Conservation (phyloP, 2,329 filamentous ascomycete species). For the Trichoderma oligosporum region DNA sequence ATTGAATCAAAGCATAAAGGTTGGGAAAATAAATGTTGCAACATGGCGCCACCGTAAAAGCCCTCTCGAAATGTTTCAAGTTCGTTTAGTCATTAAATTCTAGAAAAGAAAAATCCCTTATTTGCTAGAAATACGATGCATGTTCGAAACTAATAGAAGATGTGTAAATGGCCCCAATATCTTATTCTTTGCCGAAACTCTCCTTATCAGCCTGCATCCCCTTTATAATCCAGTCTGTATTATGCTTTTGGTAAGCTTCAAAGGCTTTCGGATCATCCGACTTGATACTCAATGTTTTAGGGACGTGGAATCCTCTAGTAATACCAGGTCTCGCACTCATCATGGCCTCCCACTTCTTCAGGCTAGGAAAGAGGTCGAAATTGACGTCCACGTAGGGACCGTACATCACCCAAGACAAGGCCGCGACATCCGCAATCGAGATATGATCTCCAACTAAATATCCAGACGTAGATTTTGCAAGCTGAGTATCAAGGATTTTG, state of each 20-base stretch:
- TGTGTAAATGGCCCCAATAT: background rate
- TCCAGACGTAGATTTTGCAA: background rate
- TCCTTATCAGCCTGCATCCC: background rate
- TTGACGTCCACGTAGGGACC: background rate
- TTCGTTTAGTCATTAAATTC: no score
- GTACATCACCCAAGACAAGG: background rate
- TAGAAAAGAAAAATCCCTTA: no score
- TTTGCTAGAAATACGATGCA: background rate
- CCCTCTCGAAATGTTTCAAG: no score
- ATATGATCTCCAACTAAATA: slow-evolving; percentile 4
- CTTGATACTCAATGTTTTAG: background rate
- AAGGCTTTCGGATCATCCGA: background rate
- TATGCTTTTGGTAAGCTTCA: background rate
- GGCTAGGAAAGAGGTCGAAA: background rate
- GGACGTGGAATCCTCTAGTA: slow-evolving; percentile 1
- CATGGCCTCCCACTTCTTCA: slow-evolving; percentile 7
- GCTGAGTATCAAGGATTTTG: background rate
- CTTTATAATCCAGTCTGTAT: background rate
- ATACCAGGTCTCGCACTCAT: slow-evolving; percentile 2
- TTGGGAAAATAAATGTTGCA: no score
- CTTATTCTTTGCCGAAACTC: background rate
- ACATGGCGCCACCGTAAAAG: no score
- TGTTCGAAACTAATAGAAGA: background rate
- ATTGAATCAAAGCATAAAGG: no score
- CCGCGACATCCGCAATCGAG: background rate